phyloP scores from a whole-genome alignment of 306 rosid genomes.

The Argentina anserina region DNA sequence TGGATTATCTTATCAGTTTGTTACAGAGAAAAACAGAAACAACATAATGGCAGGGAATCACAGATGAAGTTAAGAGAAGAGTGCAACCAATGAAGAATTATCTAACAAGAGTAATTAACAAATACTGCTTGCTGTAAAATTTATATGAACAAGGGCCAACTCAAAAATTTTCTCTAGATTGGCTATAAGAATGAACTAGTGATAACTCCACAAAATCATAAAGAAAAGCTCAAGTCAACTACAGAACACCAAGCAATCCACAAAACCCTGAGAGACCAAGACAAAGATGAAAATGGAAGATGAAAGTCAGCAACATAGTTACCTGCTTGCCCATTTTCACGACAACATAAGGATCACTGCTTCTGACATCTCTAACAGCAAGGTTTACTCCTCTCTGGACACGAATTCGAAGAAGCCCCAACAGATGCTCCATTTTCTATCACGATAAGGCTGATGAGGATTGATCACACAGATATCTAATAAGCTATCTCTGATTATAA shows the following conservation, averaged over 20 bases:
- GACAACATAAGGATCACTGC: slow-evolving; percentile 74
- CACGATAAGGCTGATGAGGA: neutral
- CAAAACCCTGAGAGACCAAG: neutral
- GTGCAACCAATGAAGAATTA: too few relatives aligned
- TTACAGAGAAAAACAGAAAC: neutral
- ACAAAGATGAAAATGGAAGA: neutral
- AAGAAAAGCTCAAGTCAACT: slow-evolving; percentile 8
- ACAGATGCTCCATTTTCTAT: slow-evolving; percentile 23
- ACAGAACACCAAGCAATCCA: neutral
- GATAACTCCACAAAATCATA: neutral
- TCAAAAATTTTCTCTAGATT: neutral
- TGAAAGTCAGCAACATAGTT: neutral
- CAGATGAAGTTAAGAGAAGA: neutral
- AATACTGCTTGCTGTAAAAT: neutral
- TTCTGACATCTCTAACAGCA: slow-evolving; percentile 61
- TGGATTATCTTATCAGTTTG: neutral
- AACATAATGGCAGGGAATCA: neutral
- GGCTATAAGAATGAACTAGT: neutral
- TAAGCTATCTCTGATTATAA: neutral
- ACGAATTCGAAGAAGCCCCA: slow-evolving; percentile 68
- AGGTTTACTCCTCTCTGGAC: slow-evolving; percentile 58
- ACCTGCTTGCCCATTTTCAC: slow-evolving; percentile 76
- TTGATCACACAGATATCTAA: neutral
- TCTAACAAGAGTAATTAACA: neutral
- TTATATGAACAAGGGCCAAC: neutral